Conservation (phyloP, 768 basidiomycete species). For the Cystobasidium ongulense region DNA sequence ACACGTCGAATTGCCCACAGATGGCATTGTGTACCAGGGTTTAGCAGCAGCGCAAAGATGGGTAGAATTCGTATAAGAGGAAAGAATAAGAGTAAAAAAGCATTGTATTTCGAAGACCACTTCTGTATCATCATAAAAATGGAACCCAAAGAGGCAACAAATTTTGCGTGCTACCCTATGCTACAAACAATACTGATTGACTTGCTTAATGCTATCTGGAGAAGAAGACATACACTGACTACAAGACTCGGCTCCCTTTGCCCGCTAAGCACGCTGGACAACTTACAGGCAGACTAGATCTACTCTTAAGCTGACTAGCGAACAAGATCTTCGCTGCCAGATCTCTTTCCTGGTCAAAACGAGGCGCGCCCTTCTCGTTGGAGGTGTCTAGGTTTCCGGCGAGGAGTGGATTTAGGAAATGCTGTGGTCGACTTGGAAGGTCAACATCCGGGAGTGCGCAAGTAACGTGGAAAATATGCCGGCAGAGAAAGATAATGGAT, state of each 20-base stretch:
- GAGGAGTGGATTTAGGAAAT: constrained; percentile 15
- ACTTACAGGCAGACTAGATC: not conserved
- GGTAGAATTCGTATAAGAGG: constrained; percentile 16
- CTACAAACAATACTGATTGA: not conserved
- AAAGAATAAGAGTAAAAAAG: not conserved
- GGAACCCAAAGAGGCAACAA: not conserved
- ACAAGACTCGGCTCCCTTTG: not conserved
- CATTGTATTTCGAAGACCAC: not conserved
- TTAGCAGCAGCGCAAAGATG: constrained; percentile 16
- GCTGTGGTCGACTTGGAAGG: constrained; percentile 30
- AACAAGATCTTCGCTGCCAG: constrained; percentile 28
- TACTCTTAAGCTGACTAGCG: constrained; percentile 11
- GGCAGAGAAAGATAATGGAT: constrained; percentile 38
- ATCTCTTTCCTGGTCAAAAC: not conserved
- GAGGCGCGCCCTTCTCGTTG: not conserved
- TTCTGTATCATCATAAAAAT: not conserved
- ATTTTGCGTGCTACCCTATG: not conserved
- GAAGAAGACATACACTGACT: not conserved
- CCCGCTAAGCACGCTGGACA: constrained; percentile 25
- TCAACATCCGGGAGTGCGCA: constrained; percentile 36
- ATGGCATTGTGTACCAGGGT: constrained; percentile 13
- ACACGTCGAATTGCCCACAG: not conserved
- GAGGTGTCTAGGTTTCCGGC: not conserved
- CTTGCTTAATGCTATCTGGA: not conserved
- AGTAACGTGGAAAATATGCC: constrained; percentile 32